Base-by-base conservation (phyloP, 345 rosid species). In the Salix exigua region DNA sequence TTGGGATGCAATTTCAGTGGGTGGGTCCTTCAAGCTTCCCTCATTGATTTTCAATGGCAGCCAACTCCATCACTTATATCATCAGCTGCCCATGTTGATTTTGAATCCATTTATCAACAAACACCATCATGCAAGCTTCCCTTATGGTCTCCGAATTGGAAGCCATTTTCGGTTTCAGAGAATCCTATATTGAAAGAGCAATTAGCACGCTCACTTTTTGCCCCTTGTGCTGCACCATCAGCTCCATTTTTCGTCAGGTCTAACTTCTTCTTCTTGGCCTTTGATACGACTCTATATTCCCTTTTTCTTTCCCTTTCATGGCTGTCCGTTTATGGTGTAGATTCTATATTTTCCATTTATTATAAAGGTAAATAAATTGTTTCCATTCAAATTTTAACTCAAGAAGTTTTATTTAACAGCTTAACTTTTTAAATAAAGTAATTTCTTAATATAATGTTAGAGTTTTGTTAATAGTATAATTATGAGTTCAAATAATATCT, bases 61-160 rank as follows among this genome's bases (percentile, higher is more conserved):
- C 83, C 88, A 81, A 86, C 85, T 44, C 83, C 82, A 78, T 14
- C 75, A 42, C 26, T 16, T 30, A 25, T 16, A 40, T 16, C 33
- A 31, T 35, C 50, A 48, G 38, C 35, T 50, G 68, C 67, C 78
- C 75, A 17, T 70, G 68, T 55, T 77, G 66, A 60, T 63, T 66
- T 70, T 30, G 55, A 74, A 61, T 16, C 18, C 55, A 42, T 50
- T 71, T 31, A 40, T 30, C 48, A 55, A 68, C 68, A 68, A 81
- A 72, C 90, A 78, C 72, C 38, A 78, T 85, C 37, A 76, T 85
- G 37, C 7, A 67, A 16, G 19, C 38, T 62, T 28, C 63, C 69
- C 83, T 82, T 84, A 38, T 73, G 82, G 80, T 80, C 78, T 77
- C 87, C 84, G 68, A 17, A 31, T 74, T 75, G 83, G 87, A 64